A percentile compares a stretch with the other conserved stretches of the same genome.
These are phyloP conservation scores for Inonotus obliquus DNA, from an alignment of 1,284 basidiomycete genomes.

Conservation along the genomic window DNA sequence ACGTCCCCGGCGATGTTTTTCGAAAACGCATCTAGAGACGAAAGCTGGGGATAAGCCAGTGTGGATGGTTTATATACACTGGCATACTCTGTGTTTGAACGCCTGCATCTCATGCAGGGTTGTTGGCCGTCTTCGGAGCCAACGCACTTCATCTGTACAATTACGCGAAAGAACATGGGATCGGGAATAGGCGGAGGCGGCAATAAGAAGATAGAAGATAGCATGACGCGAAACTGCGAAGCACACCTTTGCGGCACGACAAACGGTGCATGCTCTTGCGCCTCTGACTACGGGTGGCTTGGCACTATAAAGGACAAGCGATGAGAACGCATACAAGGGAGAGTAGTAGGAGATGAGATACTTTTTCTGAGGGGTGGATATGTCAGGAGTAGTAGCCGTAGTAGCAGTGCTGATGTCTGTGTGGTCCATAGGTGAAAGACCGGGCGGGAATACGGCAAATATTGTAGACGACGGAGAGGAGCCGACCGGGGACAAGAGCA, in stretches of 20 bases:
- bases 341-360: conserved; percentile 77
- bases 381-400: not conserved
- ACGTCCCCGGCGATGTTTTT: conserved; percentile 79
- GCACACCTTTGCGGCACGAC: conserved; percentile 71
- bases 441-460: conserved; percentile 7
- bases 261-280: conserved; percentile 76
- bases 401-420: conserved; percentile 33
- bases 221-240: conserved; percentile 16
- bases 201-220: conserved; percentile 18
- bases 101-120: conserved; percentile 74
- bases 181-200: not conserved
- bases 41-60: conserved; percentile 14
- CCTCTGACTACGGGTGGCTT: conserved; percentile 63
- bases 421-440: conserved; percentile 12
- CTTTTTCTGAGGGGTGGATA: conserved; percentile 28
- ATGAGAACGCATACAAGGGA: conserved; percentile 32
- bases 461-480: conserved; percentile 2
- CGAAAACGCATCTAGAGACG: conserved; percentile 63
- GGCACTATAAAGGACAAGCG: conserved; percentile 64
- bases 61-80: conserved; percentile 15
- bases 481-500: not conserved
- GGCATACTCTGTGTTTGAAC: conserved; percentile 63
- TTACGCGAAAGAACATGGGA: not conserved
- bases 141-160: conserved; percentile 79
- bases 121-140: conserved; percentile 75